phyloP scores from a whole-genome alignment of 495 filamentous ascomycete species.

The Geoglossum glabrum region DNA sequence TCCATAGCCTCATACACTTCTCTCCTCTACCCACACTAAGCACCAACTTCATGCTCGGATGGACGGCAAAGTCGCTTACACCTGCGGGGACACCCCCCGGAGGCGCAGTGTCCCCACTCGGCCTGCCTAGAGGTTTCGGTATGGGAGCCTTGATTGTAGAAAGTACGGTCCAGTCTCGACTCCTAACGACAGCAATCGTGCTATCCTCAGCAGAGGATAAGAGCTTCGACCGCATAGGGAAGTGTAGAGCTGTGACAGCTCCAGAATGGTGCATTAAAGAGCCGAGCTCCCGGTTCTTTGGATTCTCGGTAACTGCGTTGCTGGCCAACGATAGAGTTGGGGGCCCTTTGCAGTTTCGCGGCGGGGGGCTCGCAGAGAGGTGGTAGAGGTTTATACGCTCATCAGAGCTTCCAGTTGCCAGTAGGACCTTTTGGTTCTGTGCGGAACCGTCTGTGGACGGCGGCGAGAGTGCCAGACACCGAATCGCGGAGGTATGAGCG shows the following conservation, averaged over 20 bases:
- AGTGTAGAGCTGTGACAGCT: slow-evolving; percentile 55
- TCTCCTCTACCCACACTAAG: slow-evolving; percentile 77
- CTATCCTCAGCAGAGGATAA: slow-evolving; percentile 71
- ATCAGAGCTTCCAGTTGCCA: slow-evolving; percentile 80
- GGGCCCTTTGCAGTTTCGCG: slow-evolving; percentile 24
- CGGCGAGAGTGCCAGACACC: slow-evolving; percentile 72
- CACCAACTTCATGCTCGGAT: slow-evolving; percentile 92
- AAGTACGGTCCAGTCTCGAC: slow-evolving; percentile 74
- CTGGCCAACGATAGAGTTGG: slow-evolving; percentile 39
- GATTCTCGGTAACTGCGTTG: slow-evolving; percentile 56
- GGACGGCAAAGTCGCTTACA: slow-evolving; percentile 85
- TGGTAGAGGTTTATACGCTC: slow-evolving; percentile 90
- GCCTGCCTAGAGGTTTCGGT: slow-evolving; percentile 62
- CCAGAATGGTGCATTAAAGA: slow-evolving; percentile 68
- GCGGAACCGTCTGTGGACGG: slow-evolving; percentile 26
- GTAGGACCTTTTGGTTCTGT: slow-evolving; percentile 47
- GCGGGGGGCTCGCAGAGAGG: slow-evolving; percentile 52
- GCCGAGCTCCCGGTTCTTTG: slow-evolving; percentile 72
- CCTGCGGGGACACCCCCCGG: slow-evolving; percentile 71
- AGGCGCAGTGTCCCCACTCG: slow-evolving; percentile 75
- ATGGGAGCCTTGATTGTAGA: slow-evolving; percentile 80
- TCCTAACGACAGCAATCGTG: slow-evolving; percentile 65
- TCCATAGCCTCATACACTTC: slow-evolving; percentile 84
- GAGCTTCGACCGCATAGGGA: slow-evolving; percentile 75
- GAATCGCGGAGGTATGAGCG: slow-evolving; percentile 76